Evolutionary conservation across 352 stramenopile genomes (phyloP), one percentile per base, ranked within the genome.

Genomic region (Pilasporangium apinafurcum): DNA sequence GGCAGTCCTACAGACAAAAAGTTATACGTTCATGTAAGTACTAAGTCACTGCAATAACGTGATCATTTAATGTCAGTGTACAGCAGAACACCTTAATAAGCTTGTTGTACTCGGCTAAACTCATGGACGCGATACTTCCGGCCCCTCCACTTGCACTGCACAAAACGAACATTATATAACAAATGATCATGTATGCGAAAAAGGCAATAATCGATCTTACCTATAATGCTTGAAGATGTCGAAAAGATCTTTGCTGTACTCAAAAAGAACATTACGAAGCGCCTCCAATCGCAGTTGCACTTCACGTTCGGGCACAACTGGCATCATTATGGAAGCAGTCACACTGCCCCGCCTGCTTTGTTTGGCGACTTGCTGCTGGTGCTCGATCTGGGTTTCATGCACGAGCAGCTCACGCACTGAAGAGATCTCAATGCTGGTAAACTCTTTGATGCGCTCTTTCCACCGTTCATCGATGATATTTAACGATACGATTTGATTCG

Each of bases 191-290:
- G 21, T 37, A 8, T 26, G n/a, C 22, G n/a, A 14, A 48, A 13
- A 28, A 7, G 24, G 41, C 31, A 39, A 39, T n/a, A 37, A 13
- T 20, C 4, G 1, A n/a, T 28, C 3, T 8, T 5, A 84, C 71
- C 71, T 83, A 52, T 92, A 92, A 51, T 92, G 72, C 40, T 83
- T 86, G 59, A 89, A 92, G 34, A 89, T 92, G 21, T 87, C 79
- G 57, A 73, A 69, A 20, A 89, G 55, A 40, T 92, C 79, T 37
- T 81, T 86, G 65, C 67, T 81, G 59, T 87, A 85, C 8, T 76
- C 42, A 8, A 62, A 22, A 7, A 92, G 52, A 22, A 69, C 58
- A 7, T 60, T 68, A 6, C 70, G 71, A 25, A 92, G 53, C 5
- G 71, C 74, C 32, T 68, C 71, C 4, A 62, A 70, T 33, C 53